phyloP scores from a whole-genome alignment of 495 filamentous ascomycete genomes.

The Astrocystis sublimbata region DNA sequence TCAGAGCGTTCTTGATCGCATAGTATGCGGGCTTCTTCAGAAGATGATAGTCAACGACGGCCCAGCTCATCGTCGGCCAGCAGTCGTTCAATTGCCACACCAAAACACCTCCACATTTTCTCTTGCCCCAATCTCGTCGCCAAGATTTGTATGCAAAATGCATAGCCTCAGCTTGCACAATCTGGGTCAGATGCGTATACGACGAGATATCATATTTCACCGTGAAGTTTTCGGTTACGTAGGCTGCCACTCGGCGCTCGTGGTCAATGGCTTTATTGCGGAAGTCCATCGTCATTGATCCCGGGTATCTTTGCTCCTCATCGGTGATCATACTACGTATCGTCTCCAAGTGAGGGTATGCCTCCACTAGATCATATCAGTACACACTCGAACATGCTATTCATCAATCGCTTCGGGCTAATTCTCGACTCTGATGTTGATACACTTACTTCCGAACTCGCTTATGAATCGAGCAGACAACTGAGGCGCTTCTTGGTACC shows the following conservation, averaged over 20 bases:
- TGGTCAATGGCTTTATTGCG: conserved; percentile 86
- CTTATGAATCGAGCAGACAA: conserved; percentile 76
- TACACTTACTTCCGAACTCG: conserved; percentile 79
- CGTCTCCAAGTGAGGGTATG: conserved; percentile 77
- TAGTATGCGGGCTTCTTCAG: conserved; percentile 78
- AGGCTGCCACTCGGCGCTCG: conserved; percentile 71
- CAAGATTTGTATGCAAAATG: conserved; percentile 74
- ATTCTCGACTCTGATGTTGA: conserved; percentile 45
- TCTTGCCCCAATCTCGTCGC: conserved; percentile 68
- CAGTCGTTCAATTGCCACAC: conserved; percentile 94
- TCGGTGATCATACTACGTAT: conserved; percentile 68
- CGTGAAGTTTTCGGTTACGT: conserved; percentile 73
- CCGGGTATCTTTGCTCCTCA: conserved; percentile 63
- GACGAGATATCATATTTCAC: conserved; percentile 48
- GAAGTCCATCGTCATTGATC: conserved; percentile 75
- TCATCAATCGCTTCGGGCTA: no score
- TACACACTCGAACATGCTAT: conserved; percentile 61
- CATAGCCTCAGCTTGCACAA: conserved; percentile 79
- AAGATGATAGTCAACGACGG: conserved; percentile 75
- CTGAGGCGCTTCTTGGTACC: conserved; percentile 71
- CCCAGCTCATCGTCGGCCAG: conserved; percentile 81
- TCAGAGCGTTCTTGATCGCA: conserved; percentile 68
- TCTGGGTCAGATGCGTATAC: conserved; percentile 75
- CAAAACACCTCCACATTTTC: conserved; percentile 75
- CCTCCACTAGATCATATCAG: conserved; percentile 59